Evolutionary conservation across 441 rosid species (phyloP).

Genomic region (Pelargonium citronellum): DNA sequence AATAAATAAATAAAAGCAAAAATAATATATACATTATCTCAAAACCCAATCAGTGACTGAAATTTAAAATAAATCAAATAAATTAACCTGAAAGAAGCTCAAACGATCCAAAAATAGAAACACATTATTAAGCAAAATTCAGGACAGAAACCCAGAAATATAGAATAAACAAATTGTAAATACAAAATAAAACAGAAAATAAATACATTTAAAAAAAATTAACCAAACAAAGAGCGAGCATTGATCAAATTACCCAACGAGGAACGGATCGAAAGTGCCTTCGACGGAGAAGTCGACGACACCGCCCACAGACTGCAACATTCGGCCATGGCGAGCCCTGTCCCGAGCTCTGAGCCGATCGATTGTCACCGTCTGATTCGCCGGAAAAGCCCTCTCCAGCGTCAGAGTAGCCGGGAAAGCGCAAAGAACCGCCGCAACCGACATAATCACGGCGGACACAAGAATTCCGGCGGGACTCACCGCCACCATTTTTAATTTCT

Average conservation of each 20-base stretch:
- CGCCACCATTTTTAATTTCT: too few species aligned
- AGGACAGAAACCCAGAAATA: not conserved
- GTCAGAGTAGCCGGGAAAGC: too few species aligned
- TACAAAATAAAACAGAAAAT: not conserved
- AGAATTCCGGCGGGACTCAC: too few species aligned
- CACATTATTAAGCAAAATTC: not conserved
- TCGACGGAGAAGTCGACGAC: conserved; percentile 69
- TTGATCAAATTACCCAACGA: conserved; percentile 61
- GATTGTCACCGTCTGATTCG: conserved; percentile 28
- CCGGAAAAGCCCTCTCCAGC: not conserved
- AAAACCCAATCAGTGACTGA: not conserved
- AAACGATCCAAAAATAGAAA: not conserved
- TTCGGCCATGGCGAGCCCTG: conserved; percentile 58
- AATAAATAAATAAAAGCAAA: not conserved
- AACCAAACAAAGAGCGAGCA: not conserved
- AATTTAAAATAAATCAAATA: not conserved
- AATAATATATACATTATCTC: not conserved
- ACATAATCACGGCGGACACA: too few species aligned
- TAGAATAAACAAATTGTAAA: not conserved
- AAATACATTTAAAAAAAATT: not conserved
- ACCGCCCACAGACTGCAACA: conserved; percentile 58
- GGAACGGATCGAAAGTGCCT: conserved; percentile 79
- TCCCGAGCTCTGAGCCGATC: conserved; percentile 59
- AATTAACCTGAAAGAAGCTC: not conserved
- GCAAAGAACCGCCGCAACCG: too few species aligned